Percentiles rank a stretch among this genome's conserved stretches.
Conservation (phyloP, 1,139 yeast species). For the Hanseniaspora uvarum region DNA sequence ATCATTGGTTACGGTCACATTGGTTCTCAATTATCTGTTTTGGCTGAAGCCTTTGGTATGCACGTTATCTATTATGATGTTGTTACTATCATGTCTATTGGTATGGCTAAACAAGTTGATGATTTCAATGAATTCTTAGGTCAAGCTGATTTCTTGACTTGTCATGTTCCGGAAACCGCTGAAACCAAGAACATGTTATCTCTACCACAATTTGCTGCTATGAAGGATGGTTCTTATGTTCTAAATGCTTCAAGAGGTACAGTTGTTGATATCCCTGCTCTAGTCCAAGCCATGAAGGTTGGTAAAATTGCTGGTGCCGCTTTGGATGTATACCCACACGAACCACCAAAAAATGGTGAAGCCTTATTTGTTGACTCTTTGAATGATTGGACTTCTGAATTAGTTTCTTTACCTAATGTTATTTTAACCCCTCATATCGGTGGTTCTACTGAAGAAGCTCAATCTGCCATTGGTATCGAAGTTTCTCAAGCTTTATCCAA, state of each 20-base stretch:
- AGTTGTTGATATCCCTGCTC: slow-evolving; percentile 90
- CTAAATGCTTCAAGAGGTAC: slow-evolving; percentile 97
- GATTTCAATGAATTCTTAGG: slow-evolving; percentile 72
- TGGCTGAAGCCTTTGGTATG: slow-evolving; percentile 98
- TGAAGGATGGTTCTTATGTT: slow-evolving; percentile 92
- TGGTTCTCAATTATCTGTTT: slow-evolving; percentile 91
- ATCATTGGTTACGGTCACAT: slow-evolving; percentile 97
- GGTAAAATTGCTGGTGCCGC: slow-evolving; percentile 98
- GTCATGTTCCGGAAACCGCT: slow-evolving; percentile 89
- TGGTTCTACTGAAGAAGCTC: slow-evolving; percentile 99
- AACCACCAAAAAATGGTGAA: slow-evolving; percentile 95
- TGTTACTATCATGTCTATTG: slow-evolving; percentile 86
- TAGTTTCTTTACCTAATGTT: slow-evolving; percentile 72
- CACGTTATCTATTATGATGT: slow-evolving; percentile 89
- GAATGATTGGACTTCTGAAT: slow-evolving; percentile 76
- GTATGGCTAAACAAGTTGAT: slow-evolving; percentile 89
- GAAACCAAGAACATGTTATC: slow-evolving; percentile 88
- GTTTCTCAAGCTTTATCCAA: slow-evolving; percentile 78
- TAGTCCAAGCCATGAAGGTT: slow-evolving; percentile 79
- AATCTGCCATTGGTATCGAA: slow-evolving; percentile 93
- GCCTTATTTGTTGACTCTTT: slow-evolving; percentile 59
- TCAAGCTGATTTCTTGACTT: slow-evolving; percentile 76
- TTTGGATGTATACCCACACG: slow-evolving; percentile 90
- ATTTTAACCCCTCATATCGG: slow-evolving; percentile 97
- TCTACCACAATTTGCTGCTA: slow-evolving; percentile 83